Evolutionary conservation across 371 early-diverging fungal species (phyloP), one percentile per base, ranked within the genome.

Genomic region (Lichtheimia hyalospora): DNA sequence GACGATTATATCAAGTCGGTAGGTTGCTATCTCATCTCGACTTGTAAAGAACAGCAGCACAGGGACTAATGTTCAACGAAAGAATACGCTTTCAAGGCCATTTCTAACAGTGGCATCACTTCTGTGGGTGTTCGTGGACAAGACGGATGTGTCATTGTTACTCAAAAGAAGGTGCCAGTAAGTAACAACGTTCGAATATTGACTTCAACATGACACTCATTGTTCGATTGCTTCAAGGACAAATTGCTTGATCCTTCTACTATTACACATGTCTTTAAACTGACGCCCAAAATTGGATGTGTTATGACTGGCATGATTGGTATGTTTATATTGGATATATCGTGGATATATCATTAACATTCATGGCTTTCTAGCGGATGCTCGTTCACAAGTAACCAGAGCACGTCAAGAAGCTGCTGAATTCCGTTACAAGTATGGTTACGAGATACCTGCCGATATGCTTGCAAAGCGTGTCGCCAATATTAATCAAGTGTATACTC

Each of bases 11-110:
- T 75, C 99, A 99, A 94, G 98, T 99, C 62, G 96, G 96, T 96
- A 86, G 59, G 87, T 74, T 13, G 10, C 25, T 62, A 23, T 10
- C 21, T 20, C 24, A 21, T 18, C 20, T 15, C 15, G 8, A 50
- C 25, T 24, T 5, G 5, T 2, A 10, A 0, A 41, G 43, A 41
- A 21, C 0, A 40, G 0, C 4, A 13, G 20, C 7, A 54, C 21
- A 21, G 24, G 14, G 3, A 25, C 13, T 16, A 5, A 24, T 20
- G 25, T 23, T 2, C 23, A 23, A 43, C 6, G n/a, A n/a, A n/a
- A 44, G 99, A 99, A 71, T 99, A 99, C 83, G 98, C 99, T 41
- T 98, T 98, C 82, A 99, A 99, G 80, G 99, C 98, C 18, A 98
- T 99, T 69, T 88, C 95, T 24, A 96, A 94, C 71, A 88, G 94